These are phyloP conservation scores for Sugiyamaella boreocaroliniensis DNA, from an alignment of 805 yeast genomes.

Conservation along the genomic window DNA sequence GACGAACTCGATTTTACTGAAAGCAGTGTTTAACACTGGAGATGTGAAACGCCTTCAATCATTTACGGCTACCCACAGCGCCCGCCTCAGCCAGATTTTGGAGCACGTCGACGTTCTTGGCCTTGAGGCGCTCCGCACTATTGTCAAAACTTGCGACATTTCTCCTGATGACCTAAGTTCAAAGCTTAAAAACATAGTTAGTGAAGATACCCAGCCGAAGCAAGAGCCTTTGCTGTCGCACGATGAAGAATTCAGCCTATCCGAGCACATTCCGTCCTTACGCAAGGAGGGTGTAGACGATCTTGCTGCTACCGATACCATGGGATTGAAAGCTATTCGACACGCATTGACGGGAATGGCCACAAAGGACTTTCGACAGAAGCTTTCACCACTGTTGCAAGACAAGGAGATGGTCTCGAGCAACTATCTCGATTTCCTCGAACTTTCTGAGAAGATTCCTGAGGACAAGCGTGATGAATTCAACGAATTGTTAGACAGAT, in stretches of 20 bases:
- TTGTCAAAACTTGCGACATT: constrained; percentile 23
- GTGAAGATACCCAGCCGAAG: not conserved
- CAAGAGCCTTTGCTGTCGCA: not conserved
- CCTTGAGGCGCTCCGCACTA: constrained; percentile 36
- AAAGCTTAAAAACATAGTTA: constrained; percentile 6
- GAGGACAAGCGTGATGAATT: constrained; percentile 39
- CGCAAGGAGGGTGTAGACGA: constrained; percentile 48
- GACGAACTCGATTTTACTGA: constrained; percentile 54
- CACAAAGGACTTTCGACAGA: constrained; percentile 21
- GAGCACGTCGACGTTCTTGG: constrained; percentile 50
- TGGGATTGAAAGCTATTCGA: constrained; percentile 72
- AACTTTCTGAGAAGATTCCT: constrained; percentile 47
- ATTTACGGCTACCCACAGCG: constrained; percentile 11
- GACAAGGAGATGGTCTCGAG: constrained; percentile 27
- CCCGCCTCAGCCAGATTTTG: constrained; percentile 31
- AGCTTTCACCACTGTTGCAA: constrained; percentile 31
- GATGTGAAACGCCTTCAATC: constrained; percentile 13
- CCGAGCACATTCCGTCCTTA: constrained; percentile 28
- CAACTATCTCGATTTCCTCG: constrained; percentile 56
- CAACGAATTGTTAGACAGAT: constrained; percentile 57
- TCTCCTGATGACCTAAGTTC: constrained; percentile 18
- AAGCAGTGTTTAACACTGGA: constrained; percentile 34
- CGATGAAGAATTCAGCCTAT: constrained; percentile 5
- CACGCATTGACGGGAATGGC: constrained; percentile 56
- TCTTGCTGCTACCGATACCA: constrained; percentile 63